Evolutionary conservation across 495 filamentous ascomycete genomes (phyloP).

Genomic region (Penicillium bialowiezense): DNA sequence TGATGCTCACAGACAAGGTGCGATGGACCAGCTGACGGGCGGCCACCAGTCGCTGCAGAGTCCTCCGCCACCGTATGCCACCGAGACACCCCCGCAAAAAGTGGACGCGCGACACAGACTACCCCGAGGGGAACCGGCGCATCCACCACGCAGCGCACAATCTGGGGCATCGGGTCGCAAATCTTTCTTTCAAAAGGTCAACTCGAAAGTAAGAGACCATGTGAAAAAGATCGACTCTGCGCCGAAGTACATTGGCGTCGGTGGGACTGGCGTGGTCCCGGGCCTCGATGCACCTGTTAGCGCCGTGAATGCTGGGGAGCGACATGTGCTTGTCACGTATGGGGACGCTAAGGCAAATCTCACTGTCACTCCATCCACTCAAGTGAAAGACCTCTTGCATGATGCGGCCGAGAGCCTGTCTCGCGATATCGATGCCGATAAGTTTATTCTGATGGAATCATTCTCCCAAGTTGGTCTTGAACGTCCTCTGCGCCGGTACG

Average conservation of each 20-base stretch:
- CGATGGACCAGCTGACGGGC: conserved; percentile 38
- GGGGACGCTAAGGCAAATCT: conserved; percentile 59
- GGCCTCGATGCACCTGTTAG: conserved; percentile 77
- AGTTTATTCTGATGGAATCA: conserved; percentile 69
- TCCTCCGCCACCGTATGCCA: conserved; percentile 12
- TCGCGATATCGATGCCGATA: conserved; percentile 55
- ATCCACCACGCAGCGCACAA: background rate
- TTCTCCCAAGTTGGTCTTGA: conserved; percentile 77
- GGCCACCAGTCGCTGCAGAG: conserved; percentile 15
- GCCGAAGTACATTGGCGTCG: conserved; percentile 30
- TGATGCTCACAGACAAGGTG: conserved; percentile 36
- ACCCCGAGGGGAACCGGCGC: background rate
- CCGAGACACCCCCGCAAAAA: background rate
- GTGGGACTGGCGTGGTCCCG: conserved; percentile 52
- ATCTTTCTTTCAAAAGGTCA: conserved; percentile 27
- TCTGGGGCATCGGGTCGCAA: conserved; percentile 12
- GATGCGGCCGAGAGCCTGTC: conserved; percentile 54
- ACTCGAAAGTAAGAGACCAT: conserved; percentile 18
- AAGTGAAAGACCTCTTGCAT: conserved; percentile 65
- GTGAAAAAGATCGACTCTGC: conserved; percentile 3
- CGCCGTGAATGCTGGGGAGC: conserved; percentile 78
- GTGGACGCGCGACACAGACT: background rate
- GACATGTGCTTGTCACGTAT: conserved; percentile 68
- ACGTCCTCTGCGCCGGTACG: conserved; percentile 80
- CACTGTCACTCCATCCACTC: conserved; percentile 70